Conservation (phyloP, 2,329 filamentous ascomycete genomes). For the Penicillium hordei region DNA sequence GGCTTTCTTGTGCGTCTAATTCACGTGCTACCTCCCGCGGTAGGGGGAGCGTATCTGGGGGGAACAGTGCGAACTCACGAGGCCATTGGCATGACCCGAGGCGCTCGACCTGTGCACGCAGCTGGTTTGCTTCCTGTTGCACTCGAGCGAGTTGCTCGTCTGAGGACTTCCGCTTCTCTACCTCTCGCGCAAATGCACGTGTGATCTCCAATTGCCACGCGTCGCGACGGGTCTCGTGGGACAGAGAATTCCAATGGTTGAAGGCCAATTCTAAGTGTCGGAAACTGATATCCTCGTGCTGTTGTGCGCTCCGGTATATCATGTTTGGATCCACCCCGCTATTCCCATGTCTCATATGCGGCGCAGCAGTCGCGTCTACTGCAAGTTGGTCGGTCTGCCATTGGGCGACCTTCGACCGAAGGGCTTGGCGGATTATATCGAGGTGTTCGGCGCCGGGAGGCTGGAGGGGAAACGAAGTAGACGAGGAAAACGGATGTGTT, state of each 20-base stretch:
- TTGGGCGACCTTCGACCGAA: conserved; percentile 65
- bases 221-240: conserved; percentile 52
- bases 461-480: conserved; percentile 76
- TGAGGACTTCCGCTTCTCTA: conserved; percentile 45
- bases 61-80: conserved; percentile 50
- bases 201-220: conserved; percentile 50
- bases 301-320: conserved; percentile 52
- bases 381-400: conserved; percentile 57
- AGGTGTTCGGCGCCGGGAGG: conserved; percentile 73
- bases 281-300: conserved; percentile 67
- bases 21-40: conserved; percentile 41
- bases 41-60: conserved; percentile 46
- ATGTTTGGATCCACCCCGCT: conserved; percentile 36
- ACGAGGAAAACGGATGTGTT: conserved; percentile 72
- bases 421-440: conserved; percentile 66
- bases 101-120: conserved; percentile 49
- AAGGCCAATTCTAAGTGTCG: conserved; percentile 77
- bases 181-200: conserved; percentile 48
- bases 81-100: conserved; percentile 51
- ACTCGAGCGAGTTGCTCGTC: conserved; percentile 46
- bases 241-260: conserved; percentile 70
- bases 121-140: conserved; percentile 50
- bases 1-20: conserved; percentile 37
- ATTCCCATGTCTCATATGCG: conserved; percentile 38
- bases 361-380: conserved; percentile 27